Evolutionary conservation across 495 filamentous ascomycete species (phyloP).

Genomic region (Penicillium turbatum): DNA sequence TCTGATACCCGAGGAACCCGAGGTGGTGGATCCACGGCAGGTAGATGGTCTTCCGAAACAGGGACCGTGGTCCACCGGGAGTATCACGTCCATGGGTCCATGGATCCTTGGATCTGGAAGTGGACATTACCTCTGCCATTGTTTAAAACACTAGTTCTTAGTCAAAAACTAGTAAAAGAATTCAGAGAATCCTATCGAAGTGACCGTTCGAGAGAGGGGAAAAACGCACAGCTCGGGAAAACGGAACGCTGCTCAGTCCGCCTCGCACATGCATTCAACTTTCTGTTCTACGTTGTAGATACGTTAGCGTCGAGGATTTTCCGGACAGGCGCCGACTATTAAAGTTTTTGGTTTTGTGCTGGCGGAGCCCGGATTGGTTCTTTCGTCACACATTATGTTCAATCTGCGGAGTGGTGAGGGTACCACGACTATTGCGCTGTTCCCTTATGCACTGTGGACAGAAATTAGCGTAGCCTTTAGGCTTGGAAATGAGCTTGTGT

Average conservation of each 20-base stretch:
- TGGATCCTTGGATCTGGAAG: no score
- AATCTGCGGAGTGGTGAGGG: neutral
- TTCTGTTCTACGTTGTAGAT: neutral
- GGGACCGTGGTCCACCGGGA: neutral
- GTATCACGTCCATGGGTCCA: no score
- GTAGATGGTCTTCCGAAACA: constrained; percentile 1
- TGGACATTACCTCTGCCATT: constrained; percentile 2
- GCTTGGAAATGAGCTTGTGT: constrained; percentile 8
- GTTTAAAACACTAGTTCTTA: constrained; percentile 22
- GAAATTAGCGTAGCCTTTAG: neutral
- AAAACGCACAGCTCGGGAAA: neutral
- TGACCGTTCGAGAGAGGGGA: no score
- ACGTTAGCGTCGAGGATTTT: constrained; percentile 6
- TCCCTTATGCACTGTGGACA: no score
- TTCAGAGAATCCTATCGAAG: neutral
- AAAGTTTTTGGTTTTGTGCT: neutral
- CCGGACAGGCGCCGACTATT: constrained; percentile 4
- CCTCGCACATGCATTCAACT: neutral
- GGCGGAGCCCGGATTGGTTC: no score
- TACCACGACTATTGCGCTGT: constrained; percentile 1
- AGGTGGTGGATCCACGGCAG: constrained; percentile 2
- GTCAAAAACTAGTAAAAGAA: no score
- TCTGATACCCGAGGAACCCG: neutral
- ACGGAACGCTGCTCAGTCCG: constrained; percentile 3
- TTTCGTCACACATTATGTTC: neutral